phyloP scores from a whole-genome alignment of 345 rosid genomes.

The Firmiana major region DNA sequence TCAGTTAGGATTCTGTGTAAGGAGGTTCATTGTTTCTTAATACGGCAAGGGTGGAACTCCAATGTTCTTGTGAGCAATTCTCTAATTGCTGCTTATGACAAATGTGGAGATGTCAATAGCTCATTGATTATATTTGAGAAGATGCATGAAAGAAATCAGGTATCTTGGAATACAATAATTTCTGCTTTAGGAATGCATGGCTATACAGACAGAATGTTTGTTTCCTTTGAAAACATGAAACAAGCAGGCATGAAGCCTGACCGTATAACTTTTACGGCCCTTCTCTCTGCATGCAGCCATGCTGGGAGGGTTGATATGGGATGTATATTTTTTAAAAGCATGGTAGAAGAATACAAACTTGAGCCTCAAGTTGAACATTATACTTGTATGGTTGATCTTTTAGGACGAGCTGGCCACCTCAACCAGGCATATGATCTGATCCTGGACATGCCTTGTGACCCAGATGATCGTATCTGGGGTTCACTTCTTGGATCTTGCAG shows the following conservation, averaged over 20 bases:
- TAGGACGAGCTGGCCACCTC: conserved; percentile 42
- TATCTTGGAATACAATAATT: conserved; percentile 46
- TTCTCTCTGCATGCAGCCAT: conserved; percentile 50
- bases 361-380: conserved; percentile 44
- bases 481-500: conserved; percentile 52
- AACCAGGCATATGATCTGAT: conserved; percentile 40
- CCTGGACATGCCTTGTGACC: conserved; percentile 37
- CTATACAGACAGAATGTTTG: conserved; percentile 24
- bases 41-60: conserved; percentile 28
- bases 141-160: conserved; percentile 27
- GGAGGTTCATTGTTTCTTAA: conserved; percentile 41
- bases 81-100: conserved; percentile 37
- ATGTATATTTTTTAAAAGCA: conserved; percentile 35
- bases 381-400: conserved; percentile 52
- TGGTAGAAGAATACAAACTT: conserved; percentile 36
- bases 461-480: conserved; percentile 45
- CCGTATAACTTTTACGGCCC: conserved; percentile 36
- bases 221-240: conserved; percentile 38
- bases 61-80: conserved; percentile 41
- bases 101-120: conserved; percentile 37
- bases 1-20: conserved; percentile 32
- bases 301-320: conserved; percentile 36
- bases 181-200: conserved; percentile 46
- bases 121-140: conserved; percentile 30
- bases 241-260: conserved; percentile 32